phyloP scores from a whole-genome alignment of 768 basidiomycete genomes.

The Pholiota microspora region DNA sequence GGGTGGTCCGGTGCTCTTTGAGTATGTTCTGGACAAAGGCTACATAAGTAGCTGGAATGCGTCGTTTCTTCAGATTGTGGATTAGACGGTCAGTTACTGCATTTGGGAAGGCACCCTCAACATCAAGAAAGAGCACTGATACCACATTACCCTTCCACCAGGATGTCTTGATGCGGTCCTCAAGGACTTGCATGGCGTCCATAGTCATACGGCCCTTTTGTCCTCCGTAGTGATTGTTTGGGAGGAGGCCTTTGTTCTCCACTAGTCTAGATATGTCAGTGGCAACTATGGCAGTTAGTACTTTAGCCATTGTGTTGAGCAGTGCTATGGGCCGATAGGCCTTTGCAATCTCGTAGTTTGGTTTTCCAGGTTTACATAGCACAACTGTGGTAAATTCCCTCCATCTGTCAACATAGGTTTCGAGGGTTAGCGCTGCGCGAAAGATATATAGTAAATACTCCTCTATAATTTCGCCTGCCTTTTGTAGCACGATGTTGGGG shows the following conservation, averaged over 20 bases:
- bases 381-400: constrained; percentile 26
- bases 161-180: constrained; percentile 32
- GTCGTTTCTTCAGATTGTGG: constrained; percentile 26
- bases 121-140: constrained; percentile 37
- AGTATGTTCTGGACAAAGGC: constrained; percentile 13
- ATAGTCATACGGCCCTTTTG: constrained; percentile 34
- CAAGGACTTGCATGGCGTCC: constrained; percentile 31
- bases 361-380: constrained; percentile 34
- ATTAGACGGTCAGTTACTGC: constrained; percentile 27
- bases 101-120: constrained; percentile 43
- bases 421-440: constrained; percentile 22
- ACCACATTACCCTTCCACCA: constrained; percentile 34
- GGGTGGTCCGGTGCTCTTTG: constrained; percentile 15
- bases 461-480: constrained; percentile 18
- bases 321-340: constrained; percentile 38
- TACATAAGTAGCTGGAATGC: constrained; percentile 25
- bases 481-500: constrained; percentile 29
- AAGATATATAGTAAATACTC: constrained; percentile 25
- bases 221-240: constrained; percentile 35
- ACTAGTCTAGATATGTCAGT: constrained; percentile 20
- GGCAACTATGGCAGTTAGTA: constrained; percentile 21
- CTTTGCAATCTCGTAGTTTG: constrained; percentile 29
- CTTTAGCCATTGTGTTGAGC: constrained; percentile 28
- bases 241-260: constrained; percentile 31
- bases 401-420: constrained; percentile 20